These are phyloP conservation scores for Hirsutella minnesotensis DNA, from an alignment of 2,329 filamentous ascomycete genomes.

Conservation along the genomic window DNA sequence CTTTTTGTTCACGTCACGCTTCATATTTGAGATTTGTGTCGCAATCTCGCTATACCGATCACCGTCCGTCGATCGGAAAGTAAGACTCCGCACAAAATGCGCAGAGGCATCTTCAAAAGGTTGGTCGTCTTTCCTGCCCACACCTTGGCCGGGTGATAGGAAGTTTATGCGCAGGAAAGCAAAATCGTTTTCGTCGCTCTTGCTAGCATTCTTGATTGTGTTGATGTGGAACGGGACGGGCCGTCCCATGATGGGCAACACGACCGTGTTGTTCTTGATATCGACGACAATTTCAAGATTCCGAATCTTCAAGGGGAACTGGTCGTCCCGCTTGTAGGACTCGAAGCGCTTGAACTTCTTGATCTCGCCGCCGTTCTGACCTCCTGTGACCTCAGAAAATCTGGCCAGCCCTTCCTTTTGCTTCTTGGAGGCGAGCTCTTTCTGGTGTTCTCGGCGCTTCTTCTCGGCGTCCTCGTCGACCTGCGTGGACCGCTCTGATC, in stretches of 20 bases:
- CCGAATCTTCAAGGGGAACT: conserved; percentile 71
- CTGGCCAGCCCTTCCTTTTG: conserved; percentile 76
- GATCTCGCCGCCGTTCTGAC: conserved; percentile 78
- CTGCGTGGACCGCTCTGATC: conserved; percentile 80
- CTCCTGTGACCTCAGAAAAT: conserved; percentile 75
- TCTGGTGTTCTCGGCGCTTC: conserved; percentile 81
- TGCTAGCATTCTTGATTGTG: conserved; percentile 98
- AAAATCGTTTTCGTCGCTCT: conserved; percentile 91
- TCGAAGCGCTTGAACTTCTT: conserved; percentile 99
- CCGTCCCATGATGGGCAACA: conserved; percentile 93
- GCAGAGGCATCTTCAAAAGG: conserved; percentile 94
- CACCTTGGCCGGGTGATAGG: conserved; percentile 90
- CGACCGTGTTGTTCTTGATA: conserved; percentile 76
- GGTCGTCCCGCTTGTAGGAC: conserved; percentile 96
- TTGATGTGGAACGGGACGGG: conserved; percentile 95
- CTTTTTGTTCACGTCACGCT: conserved; percentile 80
- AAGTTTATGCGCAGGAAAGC: conserved; percentile 95
- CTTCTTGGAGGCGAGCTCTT: conserved; percentile 76
- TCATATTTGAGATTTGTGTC: conserved; percentile 88
- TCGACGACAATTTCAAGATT: conserved; percentile 88
- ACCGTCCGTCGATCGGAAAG: conserved; percentile 83
- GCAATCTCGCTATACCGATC: conserved; percentile 84
- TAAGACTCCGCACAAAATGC: conserved; percentile 91
- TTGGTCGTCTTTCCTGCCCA: conserved; percentile 92
- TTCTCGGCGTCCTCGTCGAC: conserved; percentile 84